These are phyloP conservation scores for Cichorium intybus DNA, from an alignment of 140 eudicot species.

Conservation along the genomic window DNA sequence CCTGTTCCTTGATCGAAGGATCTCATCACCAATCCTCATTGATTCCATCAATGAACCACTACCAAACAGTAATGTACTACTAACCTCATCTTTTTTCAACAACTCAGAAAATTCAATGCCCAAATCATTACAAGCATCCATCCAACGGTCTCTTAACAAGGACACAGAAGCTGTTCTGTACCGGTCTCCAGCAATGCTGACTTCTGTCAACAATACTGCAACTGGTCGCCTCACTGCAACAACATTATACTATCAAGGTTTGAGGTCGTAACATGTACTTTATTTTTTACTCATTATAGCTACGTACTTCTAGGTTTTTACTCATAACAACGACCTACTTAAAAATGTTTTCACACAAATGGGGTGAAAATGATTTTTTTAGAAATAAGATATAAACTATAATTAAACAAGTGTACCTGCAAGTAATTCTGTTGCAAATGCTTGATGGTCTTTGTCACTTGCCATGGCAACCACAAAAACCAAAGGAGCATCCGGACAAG, in stretches of 20 bases:
- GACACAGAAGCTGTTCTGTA: conserved; percentile 59
- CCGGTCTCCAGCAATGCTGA: conserved; percentile 72
- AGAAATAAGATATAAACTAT: neutral
- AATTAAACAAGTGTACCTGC: conserved; percentile 44
- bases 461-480: conserved; percentile 98
- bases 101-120: conserved; percentile 29
- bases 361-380: neutral
- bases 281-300: neutral
- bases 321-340: too few species aligned
- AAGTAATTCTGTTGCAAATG: conserved; percentile 73
- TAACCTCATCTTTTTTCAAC: neutral
- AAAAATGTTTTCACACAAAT: neutral
- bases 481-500: conserved; percentile 48
- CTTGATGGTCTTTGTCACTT: conserved; percentile 86
- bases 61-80: conserved; percentile 21
- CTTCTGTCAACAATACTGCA: conserved; percentile 73
- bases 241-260: conserved; percentile 16
- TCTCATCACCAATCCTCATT: conserved; percentile 44
- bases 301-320: too few species aligned
- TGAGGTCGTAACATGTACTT: too few species aligned
- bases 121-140: conserved; percentile 49
- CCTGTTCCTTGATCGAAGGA: conserved; percentile 39
- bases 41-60: conserved; percentile 42
- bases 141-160: conserved; percentile 55
- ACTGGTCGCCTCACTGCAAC: conserved; percentile 55